Evolutionary conservation across 495 filamentous ascomycete species (phyloP).

Genomic region (Bacidia rubella): DNA sequence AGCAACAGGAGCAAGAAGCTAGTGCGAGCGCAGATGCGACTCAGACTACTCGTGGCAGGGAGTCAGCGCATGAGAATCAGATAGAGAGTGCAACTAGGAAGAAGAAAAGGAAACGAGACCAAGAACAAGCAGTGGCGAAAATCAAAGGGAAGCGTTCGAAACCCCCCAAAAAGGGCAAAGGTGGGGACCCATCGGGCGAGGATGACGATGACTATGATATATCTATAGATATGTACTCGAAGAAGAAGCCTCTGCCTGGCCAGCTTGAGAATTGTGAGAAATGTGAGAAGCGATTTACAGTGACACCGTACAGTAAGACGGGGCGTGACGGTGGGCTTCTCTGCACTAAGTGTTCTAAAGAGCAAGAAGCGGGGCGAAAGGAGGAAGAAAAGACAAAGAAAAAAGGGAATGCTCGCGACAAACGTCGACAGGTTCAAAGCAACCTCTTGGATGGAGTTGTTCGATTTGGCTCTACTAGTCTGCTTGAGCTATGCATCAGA

Average conservation of each 20-base stretch:
- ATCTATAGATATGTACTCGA: slow-evolving; percentile 43
- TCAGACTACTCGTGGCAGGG: background rate
- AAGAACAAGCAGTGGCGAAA: slow-evolving; percentile 52
- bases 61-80: slow-evolving; percentile 8
- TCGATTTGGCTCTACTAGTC: slow-evolving; percentile 51
- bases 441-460: slow-evolving; percentile 63
- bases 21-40: slow-evolving; percentile 7
- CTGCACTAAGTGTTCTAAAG: slow-evolving; percentile 74
- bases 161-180: slow-evolving; percentile 37
- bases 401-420: slow-evolving; percentile 30
- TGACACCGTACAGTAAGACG: slow-evolving; percentile 79
- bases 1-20: slow-evolving; percentile 1
- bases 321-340: slow-evolving; percentile 71
- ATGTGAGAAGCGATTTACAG: slow-evolving; percentile 82
- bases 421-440: slow-evolving; percentile 60
- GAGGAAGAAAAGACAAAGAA: slow-evolving; percentile 49
- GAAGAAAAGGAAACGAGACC: slow-evolving; percentile 48
- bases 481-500: slow-evolving; percentile 70
- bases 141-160: slow-evolving; percentile 67
- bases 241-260: slow-evolving; percentile 55
- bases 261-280: slow-evolving; percentile 80
- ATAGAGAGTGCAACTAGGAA: slow-evolving; percentile 35
- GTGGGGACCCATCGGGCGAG: slow-evolving; percentile 30
- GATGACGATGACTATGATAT: slow-evolving; percentile 27
- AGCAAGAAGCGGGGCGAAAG: slow-evolving; percentile 48